Conservation (phyloP, 2,329 filamentous ascomycete species). For the Diaporthe nobilis region DNA sequence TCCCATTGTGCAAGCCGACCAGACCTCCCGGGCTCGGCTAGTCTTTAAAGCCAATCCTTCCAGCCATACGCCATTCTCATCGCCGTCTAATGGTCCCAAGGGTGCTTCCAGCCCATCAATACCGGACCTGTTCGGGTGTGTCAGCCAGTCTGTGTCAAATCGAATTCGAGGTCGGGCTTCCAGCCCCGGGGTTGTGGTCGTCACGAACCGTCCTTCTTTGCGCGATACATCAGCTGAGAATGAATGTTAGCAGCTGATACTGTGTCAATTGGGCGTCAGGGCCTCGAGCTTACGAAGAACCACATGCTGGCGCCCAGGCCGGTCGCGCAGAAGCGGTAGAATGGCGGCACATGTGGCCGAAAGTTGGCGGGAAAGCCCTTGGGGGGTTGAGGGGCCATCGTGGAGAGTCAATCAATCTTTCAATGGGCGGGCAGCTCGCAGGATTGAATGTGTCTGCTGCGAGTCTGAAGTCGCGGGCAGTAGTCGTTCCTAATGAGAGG, state of each 20-base stretch:
- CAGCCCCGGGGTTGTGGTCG: background rate
- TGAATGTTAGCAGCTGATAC: slow-evolving; percentile 43
- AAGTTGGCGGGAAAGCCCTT: slow-evolving; percentile 46
- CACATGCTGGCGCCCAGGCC: slow-evolving; percentile 96
- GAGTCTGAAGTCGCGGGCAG: slow-evolving; percentile 3
- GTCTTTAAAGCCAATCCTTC: slow-evolving; percentile 29
- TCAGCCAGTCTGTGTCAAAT: slow-evolving; percentile 12
- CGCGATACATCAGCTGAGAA: slow-evolving; percentile 93
- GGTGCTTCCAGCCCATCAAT: slow-evolving; percentile 93
- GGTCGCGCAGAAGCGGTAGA: slow-evolving; percentile 90
- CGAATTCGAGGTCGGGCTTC: background rate
- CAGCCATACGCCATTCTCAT: background rate
- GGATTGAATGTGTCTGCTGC: background rate
- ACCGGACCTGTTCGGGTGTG: slow-evolving; percentile 69
- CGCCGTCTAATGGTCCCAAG: slow-evolving; percentile 84
- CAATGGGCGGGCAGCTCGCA: background rate
- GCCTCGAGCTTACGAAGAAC: slow-evolving; percentile 85
- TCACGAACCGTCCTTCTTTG: slow-evolving; percentile 87
- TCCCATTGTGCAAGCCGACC: background rate
- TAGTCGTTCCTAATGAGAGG: background rate
- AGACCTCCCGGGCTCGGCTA: slow-evolving; percentile 1
- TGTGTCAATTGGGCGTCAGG: background rate
- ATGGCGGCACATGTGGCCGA: slow-evolving; percentile 63
- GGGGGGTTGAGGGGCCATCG: slow-evolving; percentile 52
- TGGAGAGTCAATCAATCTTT: slow-evolving; percentile 29